Conservation (phyloP, 169 alveolate genomes). For the Hepatocystis sp. region DNA sequence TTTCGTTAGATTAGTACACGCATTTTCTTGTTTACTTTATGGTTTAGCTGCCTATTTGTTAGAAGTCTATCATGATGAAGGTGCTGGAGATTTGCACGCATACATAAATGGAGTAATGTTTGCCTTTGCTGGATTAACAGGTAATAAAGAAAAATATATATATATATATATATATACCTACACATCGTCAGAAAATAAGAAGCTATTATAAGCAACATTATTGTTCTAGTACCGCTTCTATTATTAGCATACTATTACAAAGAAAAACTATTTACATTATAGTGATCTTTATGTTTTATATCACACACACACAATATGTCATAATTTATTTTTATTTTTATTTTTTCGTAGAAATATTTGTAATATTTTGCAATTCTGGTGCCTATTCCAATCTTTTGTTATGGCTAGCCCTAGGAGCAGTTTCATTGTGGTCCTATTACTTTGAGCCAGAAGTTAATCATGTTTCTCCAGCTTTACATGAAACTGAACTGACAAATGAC, state of each 20-base stretch:
- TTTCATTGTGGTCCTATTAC: conserved; percentile 90
- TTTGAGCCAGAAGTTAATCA: conserved; percentile 93
- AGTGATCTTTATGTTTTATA: no score
- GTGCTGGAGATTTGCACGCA: conserved; percentile 94
- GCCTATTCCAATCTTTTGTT: conserved; percentile 81
- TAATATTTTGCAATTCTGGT: conserved; percentile 82
- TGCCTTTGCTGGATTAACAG: conserved; percentile 88
- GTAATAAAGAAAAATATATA: conserved; percentile 59
- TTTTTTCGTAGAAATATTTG: conserved; percentile 81
- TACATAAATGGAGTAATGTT: conserved; percentile 91
- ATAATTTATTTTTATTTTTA: no score
- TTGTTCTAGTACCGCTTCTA: no score
- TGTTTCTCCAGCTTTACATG: conserved; percentile 94
- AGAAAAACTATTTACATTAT: no score
- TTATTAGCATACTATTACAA: no score
- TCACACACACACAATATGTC: no score
- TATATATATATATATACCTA: no score
- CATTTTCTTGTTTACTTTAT: conserved; percentile 89
- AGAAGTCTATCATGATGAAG: conserved; percentile 94
- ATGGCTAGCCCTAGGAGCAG: conserved; percentile 90
- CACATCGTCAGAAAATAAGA: no score
- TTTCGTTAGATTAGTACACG: conserved; percentile 90
- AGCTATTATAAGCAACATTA: no score
- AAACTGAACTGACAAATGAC: conserved; percentile 93
- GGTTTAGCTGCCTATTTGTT: conserved; percentile 92